Conservation (phyloP, 2,329 filamentous ascomycete genomes). For the Clarireedia monteithiana region DNA sequence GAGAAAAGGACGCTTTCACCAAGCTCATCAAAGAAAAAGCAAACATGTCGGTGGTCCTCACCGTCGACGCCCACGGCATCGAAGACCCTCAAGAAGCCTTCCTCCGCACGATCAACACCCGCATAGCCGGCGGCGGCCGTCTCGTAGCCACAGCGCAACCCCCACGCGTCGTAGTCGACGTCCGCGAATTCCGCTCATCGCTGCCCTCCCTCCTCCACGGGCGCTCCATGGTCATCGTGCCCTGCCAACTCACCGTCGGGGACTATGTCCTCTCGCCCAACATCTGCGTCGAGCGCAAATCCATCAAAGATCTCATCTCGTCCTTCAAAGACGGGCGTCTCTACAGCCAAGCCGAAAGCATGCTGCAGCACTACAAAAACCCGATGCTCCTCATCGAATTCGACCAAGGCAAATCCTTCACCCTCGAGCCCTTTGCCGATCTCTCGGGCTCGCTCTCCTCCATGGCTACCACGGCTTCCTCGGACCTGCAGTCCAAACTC, state of each 20-base stretch:
- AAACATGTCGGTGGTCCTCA: conserved; percentile 84
- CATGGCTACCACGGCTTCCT: conserved; percentile 52
- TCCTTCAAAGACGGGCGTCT: conserved; percentile 89
- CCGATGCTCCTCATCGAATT: conserved; percentile 96
- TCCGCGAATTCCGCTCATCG: conserved; percentile 91
- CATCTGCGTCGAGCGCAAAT: conserved; percentile 93
- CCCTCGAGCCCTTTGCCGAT: conserved; percentile 73
- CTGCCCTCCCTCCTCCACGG: conserved; percentile 87
- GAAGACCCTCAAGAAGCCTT: conserved; percentile 87
- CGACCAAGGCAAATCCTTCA: conserved; percentile 95
- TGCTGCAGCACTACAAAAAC: conserved; percentile 86
- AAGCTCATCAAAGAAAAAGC: conserved; percentile 90
- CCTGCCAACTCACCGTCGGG: conserved; percentile 92
- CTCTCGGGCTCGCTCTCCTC: conserved; percentile 53
- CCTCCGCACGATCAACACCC: conserved; percentile 89
- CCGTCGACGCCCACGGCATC: conserved; percentile 57
- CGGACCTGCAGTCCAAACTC: conserved; percentile 84
- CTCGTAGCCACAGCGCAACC: conserved; percentile 77
- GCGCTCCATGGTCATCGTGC: conserved; percentile 78
- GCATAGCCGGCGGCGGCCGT: conserved; percentile 87
- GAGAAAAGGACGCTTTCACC: conserved; percentile 94
- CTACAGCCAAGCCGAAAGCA: conserved; percentile 85
- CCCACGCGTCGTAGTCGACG: conserved; percentile 87
- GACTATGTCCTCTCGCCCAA: conserved; percentile 90
- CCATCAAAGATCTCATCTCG: conserved; percentile 79